A percentile compares a stretch with the other conserved stretches of the same genome.
Evolutionary conservation across 495 filamentous ascomycete genomes (phyloP).

Genomic region (Aspergillus olivimuriae): DNA sequence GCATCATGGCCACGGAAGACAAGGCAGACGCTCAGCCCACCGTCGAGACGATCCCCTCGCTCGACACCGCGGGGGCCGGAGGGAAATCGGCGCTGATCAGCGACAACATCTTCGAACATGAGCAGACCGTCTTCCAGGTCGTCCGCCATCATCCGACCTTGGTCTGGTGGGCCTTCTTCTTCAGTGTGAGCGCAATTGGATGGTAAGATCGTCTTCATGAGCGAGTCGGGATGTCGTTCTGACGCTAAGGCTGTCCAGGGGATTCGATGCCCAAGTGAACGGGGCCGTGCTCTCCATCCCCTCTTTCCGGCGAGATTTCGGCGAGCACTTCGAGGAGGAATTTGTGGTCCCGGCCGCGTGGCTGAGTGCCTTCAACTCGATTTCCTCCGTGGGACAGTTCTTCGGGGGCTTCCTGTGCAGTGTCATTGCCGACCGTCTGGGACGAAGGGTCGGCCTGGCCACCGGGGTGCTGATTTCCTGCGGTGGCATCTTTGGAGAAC

Average conservation of each 20-base stretch:
- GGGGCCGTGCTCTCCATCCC: conserved; percentile 29
- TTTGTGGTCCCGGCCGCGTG: conserved; percentile 28
- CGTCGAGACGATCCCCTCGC: neutral
- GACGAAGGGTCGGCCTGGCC: conserved; percentile 16
- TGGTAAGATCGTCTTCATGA: conserved; percentile 11
- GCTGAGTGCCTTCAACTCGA: conserved; percentile 30
- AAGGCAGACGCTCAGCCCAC: too few species aligned
- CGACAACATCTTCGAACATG: neutral
- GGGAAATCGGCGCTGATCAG: neutral
- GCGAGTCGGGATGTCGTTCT: too few species aligned
- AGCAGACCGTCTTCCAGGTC: neutral
- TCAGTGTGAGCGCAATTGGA: neutral
- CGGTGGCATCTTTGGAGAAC: conserved; percentile 26
- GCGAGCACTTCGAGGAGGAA: conserved; percentile 23
- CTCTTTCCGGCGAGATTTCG: conserved; percentile 28
- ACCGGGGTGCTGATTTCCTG: conserved; percentile 15
- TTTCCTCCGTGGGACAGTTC: conserved; percentile 23
- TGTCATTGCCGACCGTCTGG: conserved; percentile 20
- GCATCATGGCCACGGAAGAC: neutral
- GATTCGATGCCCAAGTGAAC: conserved; percentile 37
- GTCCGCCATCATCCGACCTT: neutral
- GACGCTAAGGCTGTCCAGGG: conserved; percentile 12
- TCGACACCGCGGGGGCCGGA: neutral
- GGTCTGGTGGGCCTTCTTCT: neutral
- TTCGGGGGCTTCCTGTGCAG: conserved; percentile 29